A percentile compares a stretch with the other conserved stretches of the same genome.
These are phyloP conservation scores for Exophiala aquamarina DNA, from an alignment of 2,329 filamentous ascomycete species.

Conservation along the genomic window DNA sequence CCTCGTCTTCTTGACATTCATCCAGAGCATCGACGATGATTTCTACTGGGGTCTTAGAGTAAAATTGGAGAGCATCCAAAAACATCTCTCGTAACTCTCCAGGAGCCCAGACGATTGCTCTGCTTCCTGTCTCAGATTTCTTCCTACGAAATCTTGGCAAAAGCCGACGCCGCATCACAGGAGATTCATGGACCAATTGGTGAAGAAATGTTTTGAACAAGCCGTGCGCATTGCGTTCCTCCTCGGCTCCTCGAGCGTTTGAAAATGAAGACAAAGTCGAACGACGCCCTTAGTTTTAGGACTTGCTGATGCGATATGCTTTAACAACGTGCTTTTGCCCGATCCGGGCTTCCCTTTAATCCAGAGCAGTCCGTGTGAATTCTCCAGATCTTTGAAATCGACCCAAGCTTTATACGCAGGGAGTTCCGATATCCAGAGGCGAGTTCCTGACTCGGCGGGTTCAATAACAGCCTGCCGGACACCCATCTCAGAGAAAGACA, in stretches of 20 bases:
- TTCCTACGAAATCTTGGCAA: constrained; percentile 1
- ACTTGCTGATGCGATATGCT: constrained; percentile 33
- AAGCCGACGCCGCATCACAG: not conserved
- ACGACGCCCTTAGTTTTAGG: constrained; percentile 17
- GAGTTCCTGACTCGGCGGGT: constrained; percentile 38
- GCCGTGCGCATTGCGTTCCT: constrained; percentile 5
- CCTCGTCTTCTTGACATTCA: constrained; percentile 42
- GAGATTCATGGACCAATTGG: constrained; percentile 25
- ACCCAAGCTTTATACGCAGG: constrained; percentile 40
- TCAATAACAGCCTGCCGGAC: constrained; percentile 40
- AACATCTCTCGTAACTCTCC: constrained; percentile 20
- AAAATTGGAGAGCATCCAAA: too few relatives aligned
- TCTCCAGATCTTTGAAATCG: constrained; percentile 22
- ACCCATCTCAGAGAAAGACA: constrained; percentile 43
- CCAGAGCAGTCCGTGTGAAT: constrained; percentile 36
- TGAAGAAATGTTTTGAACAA: constrained; percentile 23
- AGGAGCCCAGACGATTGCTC: too few relatives aligned
- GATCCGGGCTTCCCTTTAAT: constrained; percentile 43
- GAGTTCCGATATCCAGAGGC: constrained; percentile 41
- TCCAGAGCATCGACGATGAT: constrained; percentile 45
- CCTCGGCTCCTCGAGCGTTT: constrained; percentile 43
- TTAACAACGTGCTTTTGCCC: constrained; percentile 49
- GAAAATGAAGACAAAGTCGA: constrained; percentile 51
- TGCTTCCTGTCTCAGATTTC: not conserved
- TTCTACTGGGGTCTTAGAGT: too few relatives aligned